phyloP scores from a whole-genome alignment of 441 rosid species.

The Croton setiger region DNA sequence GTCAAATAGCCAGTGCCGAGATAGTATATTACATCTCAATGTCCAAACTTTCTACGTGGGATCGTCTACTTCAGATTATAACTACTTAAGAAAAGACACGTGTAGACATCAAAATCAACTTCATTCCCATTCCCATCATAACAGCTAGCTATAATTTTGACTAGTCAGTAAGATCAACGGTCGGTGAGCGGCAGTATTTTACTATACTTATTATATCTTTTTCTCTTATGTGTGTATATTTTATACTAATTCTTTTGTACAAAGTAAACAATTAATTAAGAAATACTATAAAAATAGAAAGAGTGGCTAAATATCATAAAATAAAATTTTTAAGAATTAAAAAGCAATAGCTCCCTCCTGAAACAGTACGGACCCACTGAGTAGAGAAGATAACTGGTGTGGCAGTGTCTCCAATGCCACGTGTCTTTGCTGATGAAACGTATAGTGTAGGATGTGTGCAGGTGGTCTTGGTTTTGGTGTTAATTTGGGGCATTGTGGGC shows the following conservation, averaged over 20 bases:
- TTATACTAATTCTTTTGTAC: not conserved
- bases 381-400: slow-evolving; percentile 1
- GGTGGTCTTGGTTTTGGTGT: not conserved
- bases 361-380: slow-evolving; percentile 2
- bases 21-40: not conserved
- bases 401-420: slow-evolving; percentile 15
- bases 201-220: not conserved
- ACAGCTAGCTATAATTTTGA: slow-evolving; percentile 12
- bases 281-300: no score
- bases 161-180: slow-evolving; percentile 23
- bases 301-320: slow-evolving; percentile 14
- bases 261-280: no score
- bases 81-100: not conserved
- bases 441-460: no score
- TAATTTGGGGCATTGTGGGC: slow-evolving; percentile 8
- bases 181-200: slow-evolving; percentile 31
- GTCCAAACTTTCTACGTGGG: not conserved
- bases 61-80: slow-evolving; percentile 1
- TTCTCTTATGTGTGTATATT: not conserved
- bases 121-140: slow-evolving; percentile 16
- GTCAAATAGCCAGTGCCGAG: not conserved
- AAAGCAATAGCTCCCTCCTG: slow-evolving; percentile 5
- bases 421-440: not conserved
- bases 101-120: slow-evolving; percentile 11
- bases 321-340: not conserved